Evolutionary conservation across 257 asterid genomes (phyloP).

Genomic region (Nicotiana undulata): DNA sequence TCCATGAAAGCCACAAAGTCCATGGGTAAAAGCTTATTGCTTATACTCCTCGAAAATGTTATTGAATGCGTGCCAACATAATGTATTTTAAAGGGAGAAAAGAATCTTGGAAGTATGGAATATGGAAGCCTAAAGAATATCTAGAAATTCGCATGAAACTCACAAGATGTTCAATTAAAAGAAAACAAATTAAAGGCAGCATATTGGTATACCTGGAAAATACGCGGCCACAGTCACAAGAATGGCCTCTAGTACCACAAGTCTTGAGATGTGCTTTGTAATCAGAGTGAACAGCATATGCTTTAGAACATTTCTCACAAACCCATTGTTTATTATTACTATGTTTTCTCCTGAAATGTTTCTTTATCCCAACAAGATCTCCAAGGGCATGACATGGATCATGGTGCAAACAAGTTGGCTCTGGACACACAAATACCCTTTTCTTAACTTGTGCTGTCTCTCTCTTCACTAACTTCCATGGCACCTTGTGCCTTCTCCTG

Average conservation of each 20-base stretch:
- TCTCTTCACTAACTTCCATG: constrained; percentile 29
- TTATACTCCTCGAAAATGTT: too few species aligned
- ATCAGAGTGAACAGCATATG: constrained; percentile 68
- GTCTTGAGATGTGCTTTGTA: constrained; percentile 69
- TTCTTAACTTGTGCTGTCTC: constrained; percentile 41
- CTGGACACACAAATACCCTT: constrained; percentile 70
- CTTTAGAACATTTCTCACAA: constrained; percentile 62
- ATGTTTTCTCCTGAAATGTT: constrained; percentile 64
- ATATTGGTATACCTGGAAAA: constrained; percentile 25
- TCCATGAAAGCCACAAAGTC: neutral
- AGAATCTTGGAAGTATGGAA: neutral
- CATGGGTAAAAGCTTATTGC: neutral
- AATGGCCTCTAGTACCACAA: constrained; percentile 72
- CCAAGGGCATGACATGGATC: constrained; percentile 70
- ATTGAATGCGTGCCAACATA: too few species aligned
- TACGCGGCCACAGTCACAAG: constrained; percentile 69
- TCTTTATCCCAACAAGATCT: constrained; percentile 70
- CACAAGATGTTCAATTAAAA: too few species aligned
- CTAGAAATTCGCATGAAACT: too few species aligned
- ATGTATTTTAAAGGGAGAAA: too few species aligned
- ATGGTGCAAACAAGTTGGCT: constrained; percentile 68
- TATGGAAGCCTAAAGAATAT: neutral
- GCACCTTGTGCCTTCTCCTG: constrained; percentile 21
- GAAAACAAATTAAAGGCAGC: too few species aligned
- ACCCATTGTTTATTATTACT: constrained; percentile 65